Evolutionary conservation across 495 filamentous ascomycete species (phyloP).

Genomic region (Lentithecium fluviatile): DNA sequence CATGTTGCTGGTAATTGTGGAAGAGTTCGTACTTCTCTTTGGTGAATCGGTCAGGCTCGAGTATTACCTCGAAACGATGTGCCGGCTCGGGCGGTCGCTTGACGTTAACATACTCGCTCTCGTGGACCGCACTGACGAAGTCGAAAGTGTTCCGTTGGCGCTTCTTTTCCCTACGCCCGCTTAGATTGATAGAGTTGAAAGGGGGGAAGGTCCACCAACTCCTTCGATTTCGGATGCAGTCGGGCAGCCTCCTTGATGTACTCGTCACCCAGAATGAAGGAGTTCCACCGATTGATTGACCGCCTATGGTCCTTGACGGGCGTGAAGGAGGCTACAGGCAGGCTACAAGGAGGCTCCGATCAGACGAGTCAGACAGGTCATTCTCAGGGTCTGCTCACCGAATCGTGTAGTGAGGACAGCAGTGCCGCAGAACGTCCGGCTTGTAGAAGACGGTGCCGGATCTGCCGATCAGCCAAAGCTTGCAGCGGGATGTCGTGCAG

Average conservation of each 20-base stretch:
- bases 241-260: slow-evolving; percentile 73
- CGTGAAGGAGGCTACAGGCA: slow-evolving; percentile 69
- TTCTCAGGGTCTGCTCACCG: slow-evolving; percentile 49
- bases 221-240: slow-evolving; percentile 72
- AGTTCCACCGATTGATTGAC: slow-evolving; percentile 87
- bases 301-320: slow-evolving; percentile 80
- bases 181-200: neutral
- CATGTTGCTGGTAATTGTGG: slow-evolving; percentile 76
- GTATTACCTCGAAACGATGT: slow-evolving; percentile 72
- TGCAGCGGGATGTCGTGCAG: slow-evolving; percentile 2
- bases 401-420: slow-evolving; percentile 95
- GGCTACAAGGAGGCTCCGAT: slow-evolving; percentile 47
- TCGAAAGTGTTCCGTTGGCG: slow-evolving; percentile 73
- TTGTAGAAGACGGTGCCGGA: slow-evolving; percentile 87
- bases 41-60: slow-evolving; percentile 77
- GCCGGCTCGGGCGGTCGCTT: slow-evolving; percentile 63
- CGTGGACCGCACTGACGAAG: slow-evolving; percentile 69
- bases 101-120: slow-evolving; percentile 59
- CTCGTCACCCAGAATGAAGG: slow-evolving; percentile 71
- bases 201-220: slow-evolving; percentile 49
- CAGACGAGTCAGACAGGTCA: slow-evolving; percentile 8
- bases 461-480: slow-evolving; percentile 34
- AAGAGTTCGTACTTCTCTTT: slow-evolving; percentile 85
- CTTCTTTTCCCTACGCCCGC: slow-evolving; percentile 61
- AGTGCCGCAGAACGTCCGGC: slow-evolving; percentile 76